Evolutionary conservation across 495 filamentous ascomycete genomes (phyloP), one percentile per base, ranked within the genome.

Genomic region (Daldinia grandis): DNA sequence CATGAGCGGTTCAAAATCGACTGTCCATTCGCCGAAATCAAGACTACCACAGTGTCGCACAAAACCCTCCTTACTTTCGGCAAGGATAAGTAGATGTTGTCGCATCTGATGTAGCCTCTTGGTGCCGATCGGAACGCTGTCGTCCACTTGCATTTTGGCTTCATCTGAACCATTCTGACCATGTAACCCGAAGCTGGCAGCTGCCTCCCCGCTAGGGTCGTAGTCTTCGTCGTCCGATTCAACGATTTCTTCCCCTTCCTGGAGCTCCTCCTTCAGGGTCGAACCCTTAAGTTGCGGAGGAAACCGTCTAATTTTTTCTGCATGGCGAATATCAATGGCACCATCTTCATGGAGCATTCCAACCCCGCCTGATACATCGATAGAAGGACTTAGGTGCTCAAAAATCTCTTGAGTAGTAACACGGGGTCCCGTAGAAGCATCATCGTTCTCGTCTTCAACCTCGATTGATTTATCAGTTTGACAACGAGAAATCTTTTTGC

Each of bases 71-170:
- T 87, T 88, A 62, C 93, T 88, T 71, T 93, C 88, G 1, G 88
- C 80, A 8, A 99, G 87, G 15, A 96, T 81, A 24, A 87, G 78
- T 15, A 98, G 87, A 71, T 99, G 95, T 58, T 85, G 82, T 54
- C 82, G 79, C 66, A 83, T 80, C 67, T 91, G 87, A 62, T 89
- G 85, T n/a, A 97, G 82, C 15, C 91, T 81, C 24, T 83, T 64
- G 42, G 85, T 75, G 42, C 82, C 77, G 35, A 82, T 70, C 75
- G 75, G 60, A 55, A 72, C 54, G 5, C 63, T 51, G 14, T 78
- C 79, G 14, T 78, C 74, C 21, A 73, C 77, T 33, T 78, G 74
- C 53, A 78, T 75, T 57, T 76, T 78, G 25, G 40, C 35, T 6
- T 58, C 58, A 14, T 66, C 59, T 10, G 33, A 53, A 0, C 80